These are phyloP conservation scores for Chlorella sp. DNA, from an alignment of 139 green algal genomes.

Conservation along the genomic window DNA sequence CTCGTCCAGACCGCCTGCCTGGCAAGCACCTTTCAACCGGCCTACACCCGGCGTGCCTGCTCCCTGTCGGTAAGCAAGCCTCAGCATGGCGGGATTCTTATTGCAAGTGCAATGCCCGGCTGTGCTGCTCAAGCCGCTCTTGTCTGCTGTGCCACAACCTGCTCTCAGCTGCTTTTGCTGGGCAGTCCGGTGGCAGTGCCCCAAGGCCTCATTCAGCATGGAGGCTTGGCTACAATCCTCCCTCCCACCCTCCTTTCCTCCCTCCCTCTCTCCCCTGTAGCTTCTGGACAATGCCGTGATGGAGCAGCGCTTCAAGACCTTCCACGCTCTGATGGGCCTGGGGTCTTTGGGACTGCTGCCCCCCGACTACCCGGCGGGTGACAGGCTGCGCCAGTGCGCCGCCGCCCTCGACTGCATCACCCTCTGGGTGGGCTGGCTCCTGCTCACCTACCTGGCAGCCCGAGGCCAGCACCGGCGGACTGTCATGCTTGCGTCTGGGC, in stretches of 20 bases:
- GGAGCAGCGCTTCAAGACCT: background rate
- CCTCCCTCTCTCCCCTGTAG: background rate
- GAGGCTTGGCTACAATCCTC: too few relatives aligned
- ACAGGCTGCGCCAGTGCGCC: background rate
- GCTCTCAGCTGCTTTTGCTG: too few relatives aligned
- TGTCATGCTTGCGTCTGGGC: background rate
- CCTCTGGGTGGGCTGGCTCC: slow-evolving; percentile 2
- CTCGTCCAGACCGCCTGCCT: background rate
- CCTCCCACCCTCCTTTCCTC: background rate
- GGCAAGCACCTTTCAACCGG: background rate
- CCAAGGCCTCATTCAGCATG: too few relatives aligned
- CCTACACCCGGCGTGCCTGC: background rate
- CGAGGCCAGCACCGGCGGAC: background rate
- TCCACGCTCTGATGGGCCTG: background rate
- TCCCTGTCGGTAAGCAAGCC: background rate
- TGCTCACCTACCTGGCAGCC: background rate
- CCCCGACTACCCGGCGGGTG: background rate
- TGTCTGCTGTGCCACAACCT: too few relatives aligned
- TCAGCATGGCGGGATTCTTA: background rate
- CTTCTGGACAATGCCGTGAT: background rate
- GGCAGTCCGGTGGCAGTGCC: too few relatives aligned
- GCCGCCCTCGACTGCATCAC: background rate
- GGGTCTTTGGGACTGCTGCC: background rate
- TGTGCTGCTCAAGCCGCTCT: background rate
- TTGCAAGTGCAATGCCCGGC: background rate